Percentiles rank a stretch among this genome's conserved stretches.
Conservation (phyloP, 2,329 filamentous ascomycete species). For the Neophaeococcomyces aloes region DNA sequence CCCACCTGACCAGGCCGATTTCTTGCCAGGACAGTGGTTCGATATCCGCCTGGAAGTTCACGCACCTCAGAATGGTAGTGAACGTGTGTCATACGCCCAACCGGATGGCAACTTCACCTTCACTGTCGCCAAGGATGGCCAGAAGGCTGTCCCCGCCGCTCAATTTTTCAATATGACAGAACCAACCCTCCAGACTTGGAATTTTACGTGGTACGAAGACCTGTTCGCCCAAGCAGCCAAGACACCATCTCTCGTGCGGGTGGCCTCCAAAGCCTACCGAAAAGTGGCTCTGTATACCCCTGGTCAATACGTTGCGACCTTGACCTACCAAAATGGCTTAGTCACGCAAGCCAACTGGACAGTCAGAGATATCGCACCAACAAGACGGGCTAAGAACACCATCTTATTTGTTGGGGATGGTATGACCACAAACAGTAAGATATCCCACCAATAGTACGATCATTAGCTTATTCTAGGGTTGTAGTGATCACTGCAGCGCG, state of each 20-base stretch:
- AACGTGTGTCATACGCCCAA: conserved; percentile 57
- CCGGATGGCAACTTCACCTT: conserved; percentile 68
- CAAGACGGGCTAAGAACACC: conserved; percentile 72
- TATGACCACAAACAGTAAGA: conserved; percentile 44
- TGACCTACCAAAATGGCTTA: conserved; percentile 63
- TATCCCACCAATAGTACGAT: conserved; percentile 24
- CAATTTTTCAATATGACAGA: conserved; percentile 61
- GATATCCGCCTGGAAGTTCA: conserved; percentile 76
- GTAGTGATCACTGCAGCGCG: conserved; percentile 53
- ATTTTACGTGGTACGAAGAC: conserved; percentile 75
- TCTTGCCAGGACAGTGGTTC: conserved; percentile 73
- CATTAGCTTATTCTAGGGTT: background rate
- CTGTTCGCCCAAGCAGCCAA: conserved; percentile 64
- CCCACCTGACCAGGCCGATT: conserved; percentile 59
- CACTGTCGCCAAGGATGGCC: conserved; percentile 57
- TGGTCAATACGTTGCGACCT: conserved; percentile 64
- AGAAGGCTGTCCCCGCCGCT: conserved; percentile 44
- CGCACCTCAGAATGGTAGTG: conserved; percentile 68
- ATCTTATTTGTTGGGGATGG: conserved; percentile 64
- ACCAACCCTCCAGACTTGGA: conserved; percentile 67
- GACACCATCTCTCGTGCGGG: conserved; percentile 63
- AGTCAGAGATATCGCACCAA: conserved; percentile 58
- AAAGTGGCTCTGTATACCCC: conserved; percentile 66
- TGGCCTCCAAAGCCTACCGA: conserved; percentile 68
- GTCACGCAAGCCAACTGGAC: conserved; percentile 66